Conservation (phyloP, 306 rosid genomes). For the Urtica urens region DNA sequence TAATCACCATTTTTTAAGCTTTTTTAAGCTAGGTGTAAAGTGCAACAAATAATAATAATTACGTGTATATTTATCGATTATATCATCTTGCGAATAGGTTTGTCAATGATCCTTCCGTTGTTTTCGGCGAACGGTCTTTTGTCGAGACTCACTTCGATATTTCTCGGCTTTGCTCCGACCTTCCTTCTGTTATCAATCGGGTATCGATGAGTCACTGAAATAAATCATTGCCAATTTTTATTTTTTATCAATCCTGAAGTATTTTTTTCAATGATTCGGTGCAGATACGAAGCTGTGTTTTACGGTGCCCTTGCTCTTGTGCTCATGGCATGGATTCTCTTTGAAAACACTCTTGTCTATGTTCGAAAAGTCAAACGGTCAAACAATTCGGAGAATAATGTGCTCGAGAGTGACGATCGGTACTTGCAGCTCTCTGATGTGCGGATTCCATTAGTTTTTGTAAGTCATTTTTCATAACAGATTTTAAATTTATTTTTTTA, state of each 20-base stretch:
- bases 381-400: constrained; percentile 22
- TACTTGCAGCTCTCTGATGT: constrained; percentile 70
- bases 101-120: constrained; percentile 67
- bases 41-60: no score
- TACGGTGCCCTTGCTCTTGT: constrained; percentile 73
- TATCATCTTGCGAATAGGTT: constrained; percentile 37
- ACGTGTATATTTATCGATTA: constrained; percentile 7
- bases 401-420: constrained; percentile 40
- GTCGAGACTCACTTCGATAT: constrained; percentile 73
- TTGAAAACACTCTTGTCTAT: constrained; percentile 68
- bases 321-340: constrained; percentile 80
- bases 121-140: constrained; percentile 64
- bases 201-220: constrained; percentile 26
- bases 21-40: no score
- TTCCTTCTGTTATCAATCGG: constrained; percentile 93
- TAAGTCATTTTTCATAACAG: constrained; percentile 47
- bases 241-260: not conserved
- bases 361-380: constrained; percentile 33
- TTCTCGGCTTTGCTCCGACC: constrained; percentile 82
- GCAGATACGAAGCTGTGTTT: constrained; percentile 85
- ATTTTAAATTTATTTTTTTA: no score
- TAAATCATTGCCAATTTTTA: constrained; percentile 3
- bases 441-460: constrained; percentile 66
- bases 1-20: no score
- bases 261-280: constrained; percentile 5